Base-by-base conservation (phyloP, 2,329 filamentous ascomycete species). In the Akanthomyces uredinophilus region DNA sequence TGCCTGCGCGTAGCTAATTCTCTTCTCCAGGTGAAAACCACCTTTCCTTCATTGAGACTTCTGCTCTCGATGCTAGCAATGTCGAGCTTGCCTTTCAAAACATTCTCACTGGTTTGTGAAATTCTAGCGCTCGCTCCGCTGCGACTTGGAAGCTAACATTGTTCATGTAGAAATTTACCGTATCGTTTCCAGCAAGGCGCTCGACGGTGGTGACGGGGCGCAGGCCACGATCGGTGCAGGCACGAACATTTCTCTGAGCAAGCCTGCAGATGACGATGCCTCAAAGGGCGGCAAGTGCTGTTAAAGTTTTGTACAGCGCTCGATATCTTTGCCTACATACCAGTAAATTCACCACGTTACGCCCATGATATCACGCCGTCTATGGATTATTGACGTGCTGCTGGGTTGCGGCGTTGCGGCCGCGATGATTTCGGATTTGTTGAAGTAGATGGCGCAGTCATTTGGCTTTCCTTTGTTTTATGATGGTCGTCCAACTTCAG, bases 1-100 rank as follows among this genome's bases (percentile, higher is more conserved):
- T 18, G 14, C 39, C 41, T 27, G 24, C 22, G 61, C 60, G 65
- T 68, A 54, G 68, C 65, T 54, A 35, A 47, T 27, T 32, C 44
- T 56, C 44, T 39, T 29, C 62, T 52, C 22, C 69, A 96, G 93
- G 92, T 83, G 93, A 97, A 78, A 96, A 97, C 81, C 94, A 96
- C 77, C 85, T 98, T 51, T 98, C 94, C 57, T 99, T 99, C 79
- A 99, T 99, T 77, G 95, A 99, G 84, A 99, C 95, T 47, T 99
- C 96, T 65, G 95, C 95, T 67, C 88, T 99, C 71, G 95, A 99
- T 75, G 95, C 95, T 70, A 98, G 92, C 86, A 99, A 99, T 75
- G 95, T 99, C 68, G 95, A 99, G 81, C 87, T 98, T 73, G 95
- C 95, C 64, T 98, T 99, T 86, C 94, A 99, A 81, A 98, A 98